phyloP scores from a whole-genome alignment of 177 flowering plant genomes.

The Vitis hybrid region DNA sequence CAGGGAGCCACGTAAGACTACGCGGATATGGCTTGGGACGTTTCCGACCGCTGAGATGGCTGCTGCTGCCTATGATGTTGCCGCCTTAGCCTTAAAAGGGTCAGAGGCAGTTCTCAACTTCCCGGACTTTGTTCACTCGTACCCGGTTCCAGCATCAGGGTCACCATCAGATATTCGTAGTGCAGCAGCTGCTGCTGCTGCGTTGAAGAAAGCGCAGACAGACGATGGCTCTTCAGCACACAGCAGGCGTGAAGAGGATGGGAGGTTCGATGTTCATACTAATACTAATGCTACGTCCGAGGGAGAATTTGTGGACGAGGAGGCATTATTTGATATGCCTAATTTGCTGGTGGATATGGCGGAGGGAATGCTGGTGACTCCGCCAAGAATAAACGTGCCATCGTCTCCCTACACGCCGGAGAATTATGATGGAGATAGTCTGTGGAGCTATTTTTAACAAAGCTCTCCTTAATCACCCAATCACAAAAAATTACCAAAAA shows the following conservation, averaged over 20 bases:
- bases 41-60: constrained; percentile 66
- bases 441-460: constrained; percentile 43
- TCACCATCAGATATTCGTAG: constrained; percentile 52
- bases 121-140: constrained; percentile 27
- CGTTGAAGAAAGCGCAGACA: constrained; percentile 15
- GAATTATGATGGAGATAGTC: constrained; percentile 28
- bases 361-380: constrained; percentile 63
- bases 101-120: constrained; percentile 51
- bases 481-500: background rate
- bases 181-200: constrained; percentile 57
- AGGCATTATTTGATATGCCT: constrained; percentile 61
- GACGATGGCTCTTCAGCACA: background rate
- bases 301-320: constrained; percentile 40
- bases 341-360: constrained; percentile 63
- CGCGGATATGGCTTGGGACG: constrained; percentile 69
- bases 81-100: constrained; percentile 54
- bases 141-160: constrained; percentile 45
- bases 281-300: background rate
- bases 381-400: constrained; percentile 38
- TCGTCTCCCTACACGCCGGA: constrained; percentile 36
- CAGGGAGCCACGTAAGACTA: constrained; percentile 61
- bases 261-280: background rate
- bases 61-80: constrained; percentile 67
- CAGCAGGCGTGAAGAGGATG: background rate
- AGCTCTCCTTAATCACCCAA: background rate